Evolutionary conservation across 805 yeast genomes (phyloP), one percentile per base, ranked within the genome.

Genomic region (Spathaspora boniae): DNA sequence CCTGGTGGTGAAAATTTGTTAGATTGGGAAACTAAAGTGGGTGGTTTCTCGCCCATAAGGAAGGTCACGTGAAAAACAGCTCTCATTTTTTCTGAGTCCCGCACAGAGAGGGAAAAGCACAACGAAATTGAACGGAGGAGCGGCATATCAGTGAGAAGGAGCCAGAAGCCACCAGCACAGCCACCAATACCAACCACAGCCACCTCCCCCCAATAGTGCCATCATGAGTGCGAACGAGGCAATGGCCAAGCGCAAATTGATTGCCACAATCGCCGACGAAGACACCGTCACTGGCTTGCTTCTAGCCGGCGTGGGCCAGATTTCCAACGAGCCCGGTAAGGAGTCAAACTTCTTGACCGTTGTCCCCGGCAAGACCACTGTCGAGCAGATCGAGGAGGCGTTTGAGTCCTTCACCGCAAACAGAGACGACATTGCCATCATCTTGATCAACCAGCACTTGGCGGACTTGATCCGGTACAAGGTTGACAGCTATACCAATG

Each of bases 261-360:
- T 93, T 40, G 98, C 97, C 9, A 95, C 89, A 26, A 87, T 93
- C 53, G 98, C 97, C 12, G 98, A 93, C 54, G 98, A 93, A 65
- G 98, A 93, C 56, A 84, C 98, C 16, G 89, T 93, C 41, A 93
- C 98, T 2, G 98, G 98, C 3, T 76, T 93, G 72, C 70, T 93
- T 23, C 73, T 93, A 40, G 98, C 98, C 1, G 98, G 98, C 19
- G 80, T 86, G 40, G 98, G 98, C 17, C 95, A 91, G 54, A 80
- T 88, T 15, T 72, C 76, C 19, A 65, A 63, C 42, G 81, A 75
- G 42, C 62, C 70, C 17, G 78, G 78, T 14, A 75, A 74, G 50
- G 80, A 76, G 47, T 81, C 86, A 66, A 93, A 93, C 70, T 93
- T 93, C 61, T 75, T 82, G 34, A 85, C 82, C 20, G 91, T 84